Base-by-base conservation (phyloP, 2,329 filamentous ascomycete genomes). In the Hypocrella siamensis region DNA sequence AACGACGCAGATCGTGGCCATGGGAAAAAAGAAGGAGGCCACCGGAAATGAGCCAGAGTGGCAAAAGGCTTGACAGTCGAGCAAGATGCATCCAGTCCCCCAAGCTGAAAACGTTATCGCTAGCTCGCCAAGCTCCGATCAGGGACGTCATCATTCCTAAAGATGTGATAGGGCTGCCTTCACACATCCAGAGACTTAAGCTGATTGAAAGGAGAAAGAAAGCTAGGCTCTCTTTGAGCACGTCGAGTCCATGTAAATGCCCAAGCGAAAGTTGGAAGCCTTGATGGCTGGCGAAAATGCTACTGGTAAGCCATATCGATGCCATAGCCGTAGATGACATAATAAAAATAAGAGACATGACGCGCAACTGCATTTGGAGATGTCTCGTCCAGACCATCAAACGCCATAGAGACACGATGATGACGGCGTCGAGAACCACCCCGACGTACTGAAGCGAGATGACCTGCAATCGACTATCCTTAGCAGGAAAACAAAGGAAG, bases 371-470 rank as follows among this genome's bases (percentile, higher is more conserved):
- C 19, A 49, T 46, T 38, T 57, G 63, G 5, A 61, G 58, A 0
- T 62, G 66, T 26, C 60, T 56, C 1, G 61, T 52, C 64, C 66
- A 69, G 10, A 58, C 57, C 5, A 72, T 45, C 4, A 67, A 51
- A 22, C 65, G 58, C 66, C 67, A 71, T 3, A 57, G 36, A 8
- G 67, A 44, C n/a, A 67, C 43, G 15, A 63, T 42, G 31, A 69
- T 60, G 25, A 47, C 34, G 6, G 58, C 55, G 39, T 72, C 67
- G 5, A 67, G 47, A 16, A 57, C 35, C 14, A 70, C 44, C 0
- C 63, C 61, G 2, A 55, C 14, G 30, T 57, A 37, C 37, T 70
- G 67, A 6, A 62, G 40, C n/a, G 51, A 38, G 1, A 61, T 38
- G 2, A 60, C 47, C 14, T 45, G 45, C 4, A 46, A 42, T 3